Percentiles rank a stretch among this genome's conserved stretches.
phyloP scores from a whole-genome alignment of 108 stramenopile genomes.

The Stephanodiscus minutulus region DNA sequence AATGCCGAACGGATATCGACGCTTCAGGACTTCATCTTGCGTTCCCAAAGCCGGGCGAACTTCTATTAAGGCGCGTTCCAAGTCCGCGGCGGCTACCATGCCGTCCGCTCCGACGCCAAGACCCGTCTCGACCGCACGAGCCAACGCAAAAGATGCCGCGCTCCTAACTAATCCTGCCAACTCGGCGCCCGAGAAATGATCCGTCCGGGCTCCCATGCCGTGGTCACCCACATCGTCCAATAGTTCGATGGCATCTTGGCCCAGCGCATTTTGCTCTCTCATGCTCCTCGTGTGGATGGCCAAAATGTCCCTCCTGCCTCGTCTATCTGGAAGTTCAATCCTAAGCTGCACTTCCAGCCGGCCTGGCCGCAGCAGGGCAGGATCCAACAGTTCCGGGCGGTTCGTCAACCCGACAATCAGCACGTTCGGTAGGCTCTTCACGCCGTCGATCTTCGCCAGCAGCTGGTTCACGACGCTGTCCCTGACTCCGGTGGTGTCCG shows the following conservation, averaged over 20 bases:
- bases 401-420: conserved; percentile 90
- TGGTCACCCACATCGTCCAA: conserved; percentile 67
- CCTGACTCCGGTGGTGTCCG: conserved; percentile 68
- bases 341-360: conserved; percentile 89
- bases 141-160: conserved; percentile 85
- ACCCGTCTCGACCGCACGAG: conserved; percentile 52
- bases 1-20: conserved; percentile 69
- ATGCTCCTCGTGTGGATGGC: conserved; percentile 88
- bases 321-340: conserved; percentile 72
- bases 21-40: conserved; percentile 72
- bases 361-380: conserved; percentile 81
- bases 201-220: conserved; percentile 67
- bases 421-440: conserved; percentile 71
- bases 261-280: conserved; percentile 75
- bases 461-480: conserved; percentile 93
- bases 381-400: conserved; percentile 85
- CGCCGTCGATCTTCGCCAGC: conserved; percentile 78
- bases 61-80: conserved; percentile 63
- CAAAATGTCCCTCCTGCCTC: conserved; percentile 78
- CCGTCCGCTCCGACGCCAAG: conserved; percentile 39
- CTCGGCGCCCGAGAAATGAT: conserved; percentile 90
- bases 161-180: conserved; percentile 86
- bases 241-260: conserved; percentile 46
- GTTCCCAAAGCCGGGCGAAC: conserved; percentile 75
- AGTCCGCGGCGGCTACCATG: conserved; percentile 51